A percentile compares a stretch with the other conserved stretches of the same genome.
Evolutionary conservation across 805 yeast genomes (phyloP).

Genomic region (Peterozyma xylosa): DNA sequence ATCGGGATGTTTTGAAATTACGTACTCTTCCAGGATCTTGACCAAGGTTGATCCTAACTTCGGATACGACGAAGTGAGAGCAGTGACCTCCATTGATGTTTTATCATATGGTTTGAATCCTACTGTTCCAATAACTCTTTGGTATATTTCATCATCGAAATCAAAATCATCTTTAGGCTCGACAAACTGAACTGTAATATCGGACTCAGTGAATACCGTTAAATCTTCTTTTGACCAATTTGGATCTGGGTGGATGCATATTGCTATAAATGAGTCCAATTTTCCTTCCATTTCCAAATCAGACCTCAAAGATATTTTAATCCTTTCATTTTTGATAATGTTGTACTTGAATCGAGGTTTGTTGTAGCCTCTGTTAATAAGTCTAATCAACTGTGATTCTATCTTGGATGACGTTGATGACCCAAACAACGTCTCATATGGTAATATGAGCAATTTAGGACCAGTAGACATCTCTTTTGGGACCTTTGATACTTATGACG

Average conservation of each 20-base stretch:
- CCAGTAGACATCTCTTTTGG: background rate
- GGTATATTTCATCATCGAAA: constrained; percentile 13
- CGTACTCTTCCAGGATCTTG: constrained; percentile 12
- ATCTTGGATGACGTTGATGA: constrained; percentile 1
- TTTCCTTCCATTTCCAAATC: constrained; percentile 19
- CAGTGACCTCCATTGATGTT: constrained; percentile 35
- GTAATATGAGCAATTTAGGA: constrained; percentile 3
- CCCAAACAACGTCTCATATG: constrained; percentile 3
- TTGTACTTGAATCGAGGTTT: constrained; percentile 36
- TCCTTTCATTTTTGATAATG: constrained; percentile 32
- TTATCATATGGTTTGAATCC: constrained; percentile 22
- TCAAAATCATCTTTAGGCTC: constrained; percentile 10
- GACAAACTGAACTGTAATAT: constrained; percentile 9
- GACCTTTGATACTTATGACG: no score
- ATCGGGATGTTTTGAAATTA: background rate
- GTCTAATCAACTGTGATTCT: constrained; percentile 16
- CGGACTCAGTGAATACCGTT: constrained; percentile 4
- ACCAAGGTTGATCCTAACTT: constrained; percentile 24
- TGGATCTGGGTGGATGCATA: constrained; percentile 18
- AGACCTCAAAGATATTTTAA: constrained; percentile 21
- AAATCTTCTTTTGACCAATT: constrained; percentile 1
- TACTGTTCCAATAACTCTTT: constrained; percentile 23
- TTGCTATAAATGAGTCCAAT: constrained; percentile 14
- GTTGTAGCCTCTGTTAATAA: constrained; percentile 45
- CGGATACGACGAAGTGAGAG: constrained; percentile 43